These are phyloP conservation scores for Penicillium daleae DNA, from an alignment of 495 filamentous ascomycete species.

Conservation along the genomic window DNA sequence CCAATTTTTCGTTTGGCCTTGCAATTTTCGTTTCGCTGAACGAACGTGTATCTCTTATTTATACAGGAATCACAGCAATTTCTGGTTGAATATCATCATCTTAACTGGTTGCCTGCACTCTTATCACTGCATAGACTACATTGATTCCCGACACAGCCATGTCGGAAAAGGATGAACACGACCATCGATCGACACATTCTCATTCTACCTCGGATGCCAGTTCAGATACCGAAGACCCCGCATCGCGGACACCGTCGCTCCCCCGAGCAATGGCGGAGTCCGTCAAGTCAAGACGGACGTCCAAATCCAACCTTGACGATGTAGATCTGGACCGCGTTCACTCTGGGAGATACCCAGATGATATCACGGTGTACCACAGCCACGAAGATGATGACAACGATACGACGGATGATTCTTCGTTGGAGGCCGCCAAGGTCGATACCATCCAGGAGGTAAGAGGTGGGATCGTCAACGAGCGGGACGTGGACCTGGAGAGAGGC, in stretches of 20 bases:
- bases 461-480: slow-evolving; percentile 38
- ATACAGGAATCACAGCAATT: not conserved
- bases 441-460: slow-evolving; percentile 30
- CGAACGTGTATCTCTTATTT: not conserved
- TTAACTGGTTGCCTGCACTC: not conserved
- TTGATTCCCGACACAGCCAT: slow-evolving; percentile 10
- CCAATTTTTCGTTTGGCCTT: not conserved
- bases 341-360: slow-evolving; percentile 42
- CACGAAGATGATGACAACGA: slow-evolving; percentile 22
- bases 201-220: slow-evolving; percentile 15
- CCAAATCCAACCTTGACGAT: slow-evolving; percentile 13
- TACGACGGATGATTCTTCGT: not conserved
- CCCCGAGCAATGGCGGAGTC: slow-evolving; percentile 7
- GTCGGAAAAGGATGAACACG: slow-evolving; percentile 7
- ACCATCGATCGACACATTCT: slow-evolving; percentile 14
- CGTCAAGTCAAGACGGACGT: slow-evolving; percentile 21
- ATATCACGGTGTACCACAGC: slow-evolving; percentile 43
- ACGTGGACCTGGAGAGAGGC: slow-evolving; percentile 36
- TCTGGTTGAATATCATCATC: not conserved
- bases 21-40: not conserved
- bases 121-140: not conserved
- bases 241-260: slow-evolving; percentile 12
- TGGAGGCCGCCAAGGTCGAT: slow-evolving; percentile 13
- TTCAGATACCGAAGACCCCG: slow-evolving; percentile 15
- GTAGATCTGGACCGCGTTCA: slow-evolving; percentile 29